A percentile compares a stretch with the other conserved stretches of the same genome.
Conservation (phyloP, 257 asterid genomes). For the Plantago ovata region DNA sequence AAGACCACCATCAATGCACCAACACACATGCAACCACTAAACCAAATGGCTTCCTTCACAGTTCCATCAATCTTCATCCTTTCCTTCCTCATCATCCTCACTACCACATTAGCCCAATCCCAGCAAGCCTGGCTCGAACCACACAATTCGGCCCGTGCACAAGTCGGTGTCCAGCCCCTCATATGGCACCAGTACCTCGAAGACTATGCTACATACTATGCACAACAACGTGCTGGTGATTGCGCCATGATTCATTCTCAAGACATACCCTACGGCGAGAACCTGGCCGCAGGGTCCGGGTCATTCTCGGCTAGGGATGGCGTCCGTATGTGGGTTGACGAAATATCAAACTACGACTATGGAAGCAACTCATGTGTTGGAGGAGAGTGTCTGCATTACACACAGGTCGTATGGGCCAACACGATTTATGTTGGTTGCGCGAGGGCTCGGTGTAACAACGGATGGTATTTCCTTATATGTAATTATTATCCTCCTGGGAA, state of each 20-base stretch:
- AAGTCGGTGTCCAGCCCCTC: conserved; percentile 31
- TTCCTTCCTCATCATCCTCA: background rate
- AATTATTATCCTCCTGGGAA: conserved; percentile 58
- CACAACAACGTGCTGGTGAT: conserved; percentile 20
- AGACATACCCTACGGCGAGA: conserved; percentile 48
- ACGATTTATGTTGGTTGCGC: conserved; percentile 44
- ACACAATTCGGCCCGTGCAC: conserved; percentile 43
- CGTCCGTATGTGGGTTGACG: conserved; percentile 37
- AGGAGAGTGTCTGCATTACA: conserved; percentile 49
- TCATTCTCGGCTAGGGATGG: conserved; percentile 27
- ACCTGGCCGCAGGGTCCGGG: conserved; percentile 46
- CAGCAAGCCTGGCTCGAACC: conserved; percentile 33
- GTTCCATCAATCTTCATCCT: conserved; percentile 3
- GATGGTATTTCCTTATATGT: conserved; percentile 44
- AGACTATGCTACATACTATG: conserved; percentile 34
- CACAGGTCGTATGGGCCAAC: conserved; percentile 58
- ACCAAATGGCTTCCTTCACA: background rate
- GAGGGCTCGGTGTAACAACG: conserved; percentile 32
- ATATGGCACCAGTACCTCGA: conserved; percentile 36
- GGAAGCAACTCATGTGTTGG: conserved; percentile 28
- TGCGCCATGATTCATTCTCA: conserved; percentile 41
- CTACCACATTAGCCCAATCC: conserved; percentile 2
- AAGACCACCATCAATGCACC: too few species aligned
- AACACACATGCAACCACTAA: background rate
- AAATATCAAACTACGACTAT: conserved; percentile 29